Conservation (phyloP, 176 grass and related monocot species). For the Guadua angustifolia region DNA sequence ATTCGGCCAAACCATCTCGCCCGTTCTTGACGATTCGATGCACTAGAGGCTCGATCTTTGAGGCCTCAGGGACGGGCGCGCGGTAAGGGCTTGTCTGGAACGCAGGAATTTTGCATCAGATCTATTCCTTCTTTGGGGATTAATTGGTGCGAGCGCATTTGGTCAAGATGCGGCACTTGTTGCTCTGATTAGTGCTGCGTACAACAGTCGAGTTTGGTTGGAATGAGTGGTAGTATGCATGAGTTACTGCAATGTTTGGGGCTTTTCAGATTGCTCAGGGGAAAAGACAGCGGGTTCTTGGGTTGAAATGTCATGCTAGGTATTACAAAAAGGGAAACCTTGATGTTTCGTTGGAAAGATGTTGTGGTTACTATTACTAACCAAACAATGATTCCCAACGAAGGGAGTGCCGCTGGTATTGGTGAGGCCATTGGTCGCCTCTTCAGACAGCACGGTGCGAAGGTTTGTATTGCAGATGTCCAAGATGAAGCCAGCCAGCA, state of each 20-base stretch:
- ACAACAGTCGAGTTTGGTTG: neutral
- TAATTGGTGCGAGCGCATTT: neutral
- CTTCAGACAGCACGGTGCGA: conserved; percentile 82
- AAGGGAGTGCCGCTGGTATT: conserved; percentile 58
- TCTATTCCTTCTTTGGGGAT: neutral
- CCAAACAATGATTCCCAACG: too few species aligned
- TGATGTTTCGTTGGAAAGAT: neutral
- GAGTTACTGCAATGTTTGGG: neutral
- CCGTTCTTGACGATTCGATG: neutral
- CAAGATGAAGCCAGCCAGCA: conserved; percentile 60
- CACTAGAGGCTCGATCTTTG: too few species aligned
- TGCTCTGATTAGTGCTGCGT: neutral
- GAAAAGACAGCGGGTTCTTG: neutral
- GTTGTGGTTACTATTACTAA: too few species aligned
- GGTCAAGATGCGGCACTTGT: neutral
- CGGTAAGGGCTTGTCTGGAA: too few species aligned
- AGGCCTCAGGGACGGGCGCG: too few species aligned
- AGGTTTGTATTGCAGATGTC: conserved; percentile 79
- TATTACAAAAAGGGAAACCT: neutral
- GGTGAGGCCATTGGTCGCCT: conserved; percentile 80
- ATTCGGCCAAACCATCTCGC: neutral
- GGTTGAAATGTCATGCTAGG: neutral
- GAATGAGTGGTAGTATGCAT: neutral
- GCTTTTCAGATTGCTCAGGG: neutral
- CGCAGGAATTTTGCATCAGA: too few species aligned